Evolutionary conservation across 495 filamentous ascomycete species (phyloP), one percentile per base, ranked within the genome.

Genomic region (Hypoxylon rickii): DNA sequence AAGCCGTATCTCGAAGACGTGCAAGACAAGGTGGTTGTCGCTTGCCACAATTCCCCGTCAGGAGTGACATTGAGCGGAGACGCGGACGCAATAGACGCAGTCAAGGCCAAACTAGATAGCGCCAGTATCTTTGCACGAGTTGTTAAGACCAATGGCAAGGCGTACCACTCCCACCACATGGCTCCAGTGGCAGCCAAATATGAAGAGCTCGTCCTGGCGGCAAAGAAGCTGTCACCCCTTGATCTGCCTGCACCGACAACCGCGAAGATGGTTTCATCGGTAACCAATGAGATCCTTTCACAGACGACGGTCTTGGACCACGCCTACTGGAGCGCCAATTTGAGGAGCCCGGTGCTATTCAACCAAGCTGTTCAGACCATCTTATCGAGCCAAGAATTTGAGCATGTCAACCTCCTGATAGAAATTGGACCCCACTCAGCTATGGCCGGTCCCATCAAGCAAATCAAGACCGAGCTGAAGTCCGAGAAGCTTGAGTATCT

Each of bases 381-480:
- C 16, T 21, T 55, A 2, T 34, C 8, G 1, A 39, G 32, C 15
- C 34, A 59, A 0, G 21, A 55, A 2, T 44, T 50, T 15, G 39
- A 47, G 16, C 15, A 34, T 18, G 39, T 44, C 13, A 38, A 66
- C 38, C 58, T 72, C 0, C 26, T 83, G 1, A 55, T 84, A 12
- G 82, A 85, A 41, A 64, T 84, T 12, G 83, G 83, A 1, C 81
- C 84, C 37, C 83, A 86, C 53, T 67, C 72, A 3, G 79, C 82
- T 0, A 54, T 87, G 0, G 64, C 73, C 19, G 74, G 75, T 0
- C 79, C 82, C 0, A 58, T 81, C 19, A 65, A 66, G 24, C 66
- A 77, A 38, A 77, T 74, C 22, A 46, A 61, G 60, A 36, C 46
- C 29, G 16, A 53, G 13, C 42, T 45, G 11, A 45, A 55, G 15